Conservation (phyloP, 345 rosid genomes). For the Cardamine occulta region DNA sequence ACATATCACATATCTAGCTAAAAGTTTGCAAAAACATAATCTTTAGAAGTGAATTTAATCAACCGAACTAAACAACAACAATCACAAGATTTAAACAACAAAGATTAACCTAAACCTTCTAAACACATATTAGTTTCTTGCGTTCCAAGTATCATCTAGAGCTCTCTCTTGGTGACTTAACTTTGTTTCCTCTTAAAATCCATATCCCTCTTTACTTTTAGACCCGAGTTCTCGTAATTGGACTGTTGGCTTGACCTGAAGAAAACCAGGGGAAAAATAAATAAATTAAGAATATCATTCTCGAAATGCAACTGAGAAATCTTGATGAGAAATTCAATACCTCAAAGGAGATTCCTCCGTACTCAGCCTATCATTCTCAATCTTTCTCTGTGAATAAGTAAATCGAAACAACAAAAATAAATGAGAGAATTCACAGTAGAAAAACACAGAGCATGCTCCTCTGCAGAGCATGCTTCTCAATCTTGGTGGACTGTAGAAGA, state of each 20-base stretch:
- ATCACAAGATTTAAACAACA: background rate
- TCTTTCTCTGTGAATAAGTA: background rate
- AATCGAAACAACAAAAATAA: too few relatives aligned
- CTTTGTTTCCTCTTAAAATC: background rate
- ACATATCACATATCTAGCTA: too few relatives aligned
- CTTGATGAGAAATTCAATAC: background rate
- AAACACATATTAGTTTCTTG: background rate
- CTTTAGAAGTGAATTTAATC: background rate
- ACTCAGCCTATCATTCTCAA: background rate
- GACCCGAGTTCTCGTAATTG: background rate
- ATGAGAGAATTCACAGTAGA: background rate
- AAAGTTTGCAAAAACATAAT: background rate
- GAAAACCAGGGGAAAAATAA: background rate
- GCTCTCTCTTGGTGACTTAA: background rate
- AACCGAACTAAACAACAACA: background rate
- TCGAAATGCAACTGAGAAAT: background rate
- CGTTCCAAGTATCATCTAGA: background rate
- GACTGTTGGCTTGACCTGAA: background rate
- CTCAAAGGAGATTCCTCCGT: background rate
- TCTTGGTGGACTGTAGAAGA: too few relatives aligned
- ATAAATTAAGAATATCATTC: background rate
- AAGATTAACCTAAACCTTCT: background rate
- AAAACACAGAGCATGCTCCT: background rate
- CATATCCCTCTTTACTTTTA: background rate
- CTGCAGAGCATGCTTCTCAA: too few relatives aligned